Evolutionary conservation across 106 monocot species (phyloP), one percentile per base, ranked within the genome.

Genomic region (Iris macrosiphon): DNA sequence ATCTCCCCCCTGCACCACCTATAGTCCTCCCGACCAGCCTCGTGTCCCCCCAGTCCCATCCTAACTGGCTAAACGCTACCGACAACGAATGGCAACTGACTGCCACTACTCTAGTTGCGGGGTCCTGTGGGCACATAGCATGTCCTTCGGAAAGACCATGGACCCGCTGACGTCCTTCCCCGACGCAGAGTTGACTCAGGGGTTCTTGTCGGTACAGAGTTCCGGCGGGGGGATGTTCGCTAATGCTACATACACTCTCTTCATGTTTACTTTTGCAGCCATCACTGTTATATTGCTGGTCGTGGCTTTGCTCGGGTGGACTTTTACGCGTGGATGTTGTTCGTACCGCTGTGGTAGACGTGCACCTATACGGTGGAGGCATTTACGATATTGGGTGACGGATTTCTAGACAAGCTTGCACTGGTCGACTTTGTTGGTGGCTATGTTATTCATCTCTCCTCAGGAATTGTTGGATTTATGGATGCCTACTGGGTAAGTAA

Each of bases 211-310:
- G 24, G 13, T 0, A 0, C 0, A 10, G 33, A 35, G 19, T 20
- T 16, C 8, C 0, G 11, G 7, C 10, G 34, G n/a, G n/a, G n/a
- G 32, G 17, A 10, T 32, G 20, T 66, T 38, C 18, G 21, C 32
- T 1, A 16, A 4, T 0, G 66, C 66, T 0, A 66, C 66, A 7
- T 31, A 31, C 20, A 31, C 31, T 0, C 53, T 49, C 41, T 65
- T 65, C 64, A 52, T 53, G 64, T 65, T 54, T 17, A 53, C 21
- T 17, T 65, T 66, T 9, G 62, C 62, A 11, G 62, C 62, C 13
- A 62, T 62, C 19, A 62, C 62, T 8, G 35, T 62, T 6, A 26
- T 62, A 3, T 35, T 62, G 35, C 14, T 62, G 20, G 62, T 49
- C 14, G 62, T 47, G 15, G n/a, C 62, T 1, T 13, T 62, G 34